Conservation (phyloP, 2,329 filamentous ascomycete species). For the Cercospora zeae-maydis region DNA sequence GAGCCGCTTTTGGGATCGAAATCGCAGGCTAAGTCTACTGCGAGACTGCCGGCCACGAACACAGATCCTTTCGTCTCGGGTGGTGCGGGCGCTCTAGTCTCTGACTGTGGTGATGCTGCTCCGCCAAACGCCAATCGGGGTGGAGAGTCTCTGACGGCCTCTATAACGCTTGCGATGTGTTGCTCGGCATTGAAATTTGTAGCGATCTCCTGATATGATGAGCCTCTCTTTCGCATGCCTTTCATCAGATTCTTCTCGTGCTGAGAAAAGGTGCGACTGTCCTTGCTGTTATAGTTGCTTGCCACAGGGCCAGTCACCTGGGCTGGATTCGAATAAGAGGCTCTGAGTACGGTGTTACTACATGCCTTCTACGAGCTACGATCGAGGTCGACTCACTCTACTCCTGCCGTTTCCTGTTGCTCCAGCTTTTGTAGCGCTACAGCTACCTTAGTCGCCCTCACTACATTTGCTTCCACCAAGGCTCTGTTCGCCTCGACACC, state of each 20-base stretch:
- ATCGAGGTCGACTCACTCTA: slow-evolving; percentile 19
- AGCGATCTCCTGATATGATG: slow-evolving; percentile 1
- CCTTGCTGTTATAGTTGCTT: background rate
- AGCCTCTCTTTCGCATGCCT: slow-evolving; percentile 7
- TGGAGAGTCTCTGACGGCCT: slow-evolving; percentile 8
- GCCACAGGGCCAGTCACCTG: background rate
- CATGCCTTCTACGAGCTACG: background rate
- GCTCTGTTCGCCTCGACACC: slow-evolving; percentile 72
- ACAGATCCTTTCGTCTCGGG: slow-evolving; percentile 53
- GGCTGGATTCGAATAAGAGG: background rate
- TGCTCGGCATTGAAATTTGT: background rate
- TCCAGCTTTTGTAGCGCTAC: slow-evolving; percentile 59
- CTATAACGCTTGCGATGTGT: slow-evolving; percentile 1
- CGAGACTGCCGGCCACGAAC: slow-evolving; percentile 89
- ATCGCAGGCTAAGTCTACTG: slow-evolving; percentile 40
- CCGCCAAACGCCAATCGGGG: background rate
- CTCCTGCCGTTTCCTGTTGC: slow-evolving; percentile 21
- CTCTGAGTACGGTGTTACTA: slow-evolving; percentile 3
- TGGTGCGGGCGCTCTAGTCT: background rate
- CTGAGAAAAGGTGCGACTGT: slow-evolving; percentile 2
- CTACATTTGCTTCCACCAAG: slow-evolving; percentile 64
- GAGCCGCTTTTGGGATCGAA: slow-evolving; percentile 31
- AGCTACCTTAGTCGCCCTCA: slow-evolving; percentile 61
- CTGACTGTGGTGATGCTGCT: background rate
- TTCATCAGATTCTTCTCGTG: slow-evolving; percentile 9